These are phyloP conservation scores for Hypseocharis bilobata DNA, from an alignment of 441 rosid species.

Conservation along the genomic window DNA sequence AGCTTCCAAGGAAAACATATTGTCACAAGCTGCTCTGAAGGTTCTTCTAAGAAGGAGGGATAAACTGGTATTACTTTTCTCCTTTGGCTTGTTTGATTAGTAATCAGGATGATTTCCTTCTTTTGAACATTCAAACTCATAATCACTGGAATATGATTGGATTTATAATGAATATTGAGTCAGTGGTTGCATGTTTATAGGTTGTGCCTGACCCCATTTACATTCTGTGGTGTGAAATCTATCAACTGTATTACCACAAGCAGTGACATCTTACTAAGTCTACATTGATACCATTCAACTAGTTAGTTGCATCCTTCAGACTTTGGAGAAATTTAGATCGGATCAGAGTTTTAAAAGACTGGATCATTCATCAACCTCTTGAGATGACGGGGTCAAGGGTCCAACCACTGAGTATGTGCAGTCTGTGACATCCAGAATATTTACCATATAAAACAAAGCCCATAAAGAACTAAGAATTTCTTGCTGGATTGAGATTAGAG, in stretches of 20 bases:
- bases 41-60: slow-evolving; percentile 50
- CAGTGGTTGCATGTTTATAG: slow-evolving; percentile 2
- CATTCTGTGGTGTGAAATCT: background rate
- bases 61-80: slow-evolving; percentile 40
- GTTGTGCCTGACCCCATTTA: background rate
- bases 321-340: background rate
- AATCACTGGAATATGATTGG: background rate
- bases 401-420: no score
- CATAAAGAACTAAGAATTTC: background rate
- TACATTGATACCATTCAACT: background rate
- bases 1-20: slow-evolving; percentile 36
- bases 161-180: background rate
- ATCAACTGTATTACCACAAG: background rate
- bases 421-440: no score
- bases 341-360: background rate
- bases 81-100: slow-evolving; percentile 12
- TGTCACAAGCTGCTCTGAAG: slow-evolving; percentile 49
- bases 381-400: no score
- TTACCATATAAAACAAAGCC: no score
- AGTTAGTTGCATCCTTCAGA: background rate
- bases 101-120: slow-evolving; percentile 8
- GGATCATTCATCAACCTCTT: background rate
- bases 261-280: background rate
- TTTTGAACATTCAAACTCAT: background rate
- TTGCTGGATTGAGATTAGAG: background rate